Percentiles rank a stretch among this genome's conserved stretches.
phyloP scores from a whole-genome alignment of 805 yeast genomes.

The Candida mattraensis region DNA sequence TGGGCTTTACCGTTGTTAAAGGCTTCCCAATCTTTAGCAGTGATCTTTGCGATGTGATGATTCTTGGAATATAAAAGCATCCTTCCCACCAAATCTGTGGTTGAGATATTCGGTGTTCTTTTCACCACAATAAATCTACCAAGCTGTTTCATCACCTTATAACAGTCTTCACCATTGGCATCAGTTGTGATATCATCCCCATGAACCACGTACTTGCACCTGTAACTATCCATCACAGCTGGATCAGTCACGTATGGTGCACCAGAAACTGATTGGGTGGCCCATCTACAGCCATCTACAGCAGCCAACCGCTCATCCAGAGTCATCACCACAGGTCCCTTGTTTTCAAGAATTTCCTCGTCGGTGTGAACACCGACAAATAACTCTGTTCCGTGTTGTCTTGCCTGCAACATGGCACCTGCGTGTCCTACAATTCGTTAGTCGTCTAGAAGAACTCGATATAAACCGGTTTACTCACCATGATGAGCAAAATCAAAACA shows the following conservation, averaged over 20 bases:
- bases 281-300: slow-evolving; percentile 90
- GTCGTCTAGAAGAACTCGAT: no score
- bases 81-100: slow-evolving; percentile 92
- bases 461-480: slow-evolving; percentile 45
- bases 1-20: slow-evolving; percentile 3
- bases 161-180: slow-evolving; percentile 93
- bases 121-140: slow-evolving; percentile 91
- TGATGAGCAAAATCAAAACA: slow-evolving; percentile 98
- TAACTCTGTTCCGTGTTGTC: slow-evolving; percentile 73
- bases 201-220: slow-evolving; percentile 91
- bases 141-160: slow-evolving; percentile 74
- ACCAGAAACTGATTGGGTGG: slow-evolving; percentile 60
- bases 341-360: slow-evolving; percentile 76
- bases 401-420: slow-evolving; percentile 93
- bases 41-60: slow-evolving; percentile 51
- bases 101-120: slow-evolving; percentile 90
- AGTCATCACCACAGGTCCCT: slow-evolving; percentile 94
- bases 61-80: slow-evolving; percentile 63
- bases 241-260: slow-evolving; percentile 97
- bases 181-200: slow-evolving; percentile 98
- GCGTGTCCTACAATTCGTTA: slow-evolving; percentile 61
- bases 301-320: slow-evolving; percentile 79
- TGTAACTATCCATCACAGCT: slow-evolving; percentile 65
- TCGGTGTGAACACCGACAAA: slow-evolving; percentile 92
- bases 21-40: slow-evolving; percentile 23